phyloP scores from a whole-genome alignment of 306 rosid genomes.

The Cicer yamashitae region DNA sequence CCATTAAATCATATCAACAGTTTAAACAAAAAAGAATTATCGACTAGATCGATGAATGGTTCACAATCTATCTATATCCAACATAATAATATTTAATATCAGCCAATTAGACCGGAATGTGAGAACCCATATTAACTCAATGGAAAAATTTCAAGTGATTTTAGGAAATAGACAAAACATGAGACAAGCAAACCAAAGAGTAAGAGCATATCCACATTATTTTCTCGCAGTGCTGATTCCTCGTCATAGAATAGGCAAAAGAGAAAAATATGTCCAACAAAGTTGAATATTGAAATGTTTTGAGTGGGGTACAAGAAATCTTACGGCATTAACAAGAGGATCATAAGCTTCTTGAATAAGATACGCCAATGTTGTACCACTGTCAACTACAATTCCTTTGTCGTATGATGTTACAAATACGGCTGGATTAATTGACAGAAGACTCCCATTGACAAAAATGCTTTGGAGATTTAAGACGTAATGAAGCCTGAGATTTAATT shows the following conservation, averaged over 20 bases:
- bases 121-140: too few species aligned
- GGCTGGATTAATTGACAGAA: slow-evolving; percentile 71
- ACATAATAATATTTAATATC: too few species aligned
- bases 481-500: slow-evolving; percentile 33
- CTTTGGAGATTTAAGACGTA: not conserved
- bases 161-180: not conserved
- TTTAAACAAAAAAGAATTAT: too few species aligned
- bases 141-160: too few species aligned
- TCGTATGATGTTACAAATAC: slow-evolving; percentile 63
- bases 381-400: slow-evolving; percentile 87
- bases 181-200: too few species aligned
- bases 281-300: not conserved
- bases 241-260: slow-evolving; percentile 34
- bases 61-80: too few species aligned
- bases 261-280: slow-evolving; percentile 18
- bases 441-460: slow-evolving; percentile 65
- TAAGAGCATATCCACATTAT: too few species aligned
- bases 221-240: too few species aligned
- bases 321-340: slow-evolving; percentile 83
- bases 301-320: slow-evolving; percentile 41
- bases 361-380: slow-evolving; percentile 91
- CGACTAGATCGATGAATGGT: too few species aligned
- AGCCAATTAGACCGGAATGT: too few species aligned
- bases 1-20: too few species aligned
- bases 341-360: slow-evolving; percentile 86